Base-by-base conservation (phyloP, 2,329 filamentous ascomycete species). In the Aspergillus puulaauensis region DNA sequence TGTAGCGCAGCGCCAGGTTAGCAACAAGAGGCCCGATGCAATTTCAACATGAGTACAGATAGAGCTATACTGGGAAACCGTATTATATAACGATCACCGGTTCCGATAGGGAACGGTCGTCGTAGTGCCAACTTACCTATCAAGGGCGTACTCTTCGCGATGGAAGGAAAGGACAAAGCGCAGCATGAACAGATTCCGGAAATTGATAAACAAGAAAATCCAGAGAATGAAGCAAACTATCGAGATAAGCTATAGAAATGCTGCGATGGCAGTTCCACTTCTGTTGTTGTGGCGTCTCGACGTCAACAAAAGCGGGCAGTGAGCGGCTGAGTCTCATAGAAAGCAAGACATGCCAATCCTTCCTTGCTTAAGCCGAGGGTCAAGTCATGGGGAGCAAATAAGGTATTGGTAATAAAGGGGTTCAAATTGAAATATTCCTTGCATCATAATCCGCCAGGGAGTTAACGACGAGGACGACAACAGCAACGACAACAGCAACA, bases 391-490 rank as follows among this genome's bases (percentile, higher is more conserved):
- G 43, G 37, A 37, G 33, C 24, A 17, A 35, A 40, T 45, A 37
- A 24, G 21, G 46, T 54, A 54, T 39, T 35, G 50, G 31, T 33
- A 47, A 54, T 43, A 44, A 48, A 53, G 17, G n/a, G 50, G 6
- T 31, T 31, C 17, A 39, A 45, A 54, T 46, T 17, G 50, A 47
- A 31, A 17, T 33, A 56, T 60, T 61, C 68, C 65, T 71, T 67
- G 66, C 66, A 54, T 68, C 43, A 27, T 54, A 24, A 55, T 58
- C 50, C 57, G 45, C 52, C 31, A 51, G 41, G 31, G 41, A 53
- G 51, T 33, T 21, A 23, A 40, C 41, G 37, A 52, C 19, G 31
- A 52, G 35, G 35, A 58, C 52, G 35, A 52, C 27, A 45, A 53
- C 58, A 60, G 47, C 9, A 41, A 52, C 19, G 39, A 52, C 43